Evolutionary conservation across 2,329 filamentous ascomycete species (phyloP).

Genomic region (Aspergillus fructus): DNA sequence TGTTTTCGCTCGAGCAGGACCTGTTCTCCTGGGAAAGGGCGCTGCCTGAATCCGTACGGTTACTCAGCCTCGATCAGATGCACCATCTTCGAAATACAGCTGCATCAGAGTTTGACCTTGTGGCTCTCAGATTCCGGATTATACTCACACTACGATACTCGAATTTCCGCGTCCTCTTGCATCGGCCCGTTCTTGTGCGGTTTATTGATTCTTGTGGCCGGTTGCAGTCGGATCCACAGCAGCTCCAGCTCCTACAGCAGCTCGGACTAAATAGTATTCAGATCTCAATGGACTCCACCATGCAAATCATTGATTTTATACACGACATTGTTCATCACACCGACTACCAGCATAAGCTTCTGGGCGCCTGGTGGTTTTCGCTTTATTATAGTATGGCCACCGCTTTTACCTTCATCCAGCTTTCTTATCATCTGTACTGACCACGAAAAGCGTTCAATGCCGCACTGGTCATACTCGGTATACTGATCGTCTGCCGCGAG

Average conservation of each 20-base stretch:
- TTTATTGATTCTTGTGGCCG: conserved; percentile 29
- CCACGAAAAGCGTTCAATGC: too few relatives aligned
- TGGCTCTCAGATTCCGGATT: conserved; percentile 35
- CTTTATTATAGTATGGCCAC: conserved; percentile 33
- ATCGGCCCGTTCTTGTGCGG: conserved; percentile 42
- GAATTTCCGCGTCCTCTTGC: conserved; percentile 43
- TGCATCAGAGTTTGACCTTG: background rate
- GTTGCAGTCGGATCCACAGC: conserved; percentile 4
- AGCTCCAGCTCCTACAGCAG: conserved; percentile 29
- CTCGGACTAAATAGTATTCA: conserved; percentile 34
- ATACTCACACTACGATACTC: conserved; percentile 46
- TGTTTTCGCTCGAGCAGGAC: conserved; percentile 28
- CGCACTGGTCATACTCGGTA: too few relatives aligned
- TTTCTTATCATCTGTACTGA: too few relatives aligned
- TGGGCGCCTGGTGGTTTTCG: conserved; percentile 35
- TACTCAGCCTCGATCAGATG: background rate
- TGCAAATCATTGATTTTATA: conserved; percentile 28
- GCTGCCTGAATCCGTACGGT: background rate
- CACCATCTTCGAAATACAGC: background rate
- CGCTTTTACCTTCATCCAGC: too few relatives aligned
- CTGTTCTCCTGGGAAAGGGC: conserved; percentile 19
- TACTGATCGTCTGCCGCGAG: too few relatives aligned
- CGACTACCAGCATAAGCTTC: conserved; percentile 18
- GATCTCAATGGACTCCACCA: conserved; percentile 33
- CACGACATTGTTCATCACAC: conserved; percentile 19